Conservation (phyloP, 768 basidiomycete genomes). For the Mycena pura region DNA sequence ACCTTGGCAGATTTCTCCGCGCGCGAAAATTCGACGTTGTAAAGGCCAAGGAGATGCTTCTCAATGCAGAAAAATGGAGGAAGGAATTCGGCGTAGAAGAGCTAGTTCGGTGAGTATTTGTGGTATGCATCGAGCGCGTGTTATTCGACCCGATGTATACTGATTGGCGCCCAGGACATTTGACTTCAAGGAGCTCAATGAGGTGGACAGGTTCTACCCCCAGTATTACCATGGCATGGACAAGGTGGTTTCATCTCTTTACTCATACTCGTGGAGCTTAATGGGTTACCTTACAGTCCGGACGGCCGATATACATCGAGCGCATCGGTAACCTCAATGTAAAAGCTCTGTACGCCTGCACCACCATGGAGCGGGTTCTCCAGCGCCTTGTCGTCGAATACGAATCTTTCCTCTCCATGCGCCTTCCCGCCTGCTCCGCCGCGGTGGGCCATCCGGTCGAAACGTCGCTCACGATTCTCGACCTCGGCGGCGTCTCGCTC, state of each 20-base stretch:
- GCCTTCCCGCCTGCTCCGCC: constrained; percentile 79
- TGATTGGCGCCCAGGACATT: constrained; percentile 63
- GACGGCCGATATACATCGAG: constrained; percentile 95
- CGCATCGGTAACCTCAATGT: constrained; percentile 90
- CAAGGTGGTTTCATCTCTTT: constrained; percentile 60
- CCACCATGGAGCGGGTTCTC: constrained; percentile 87
- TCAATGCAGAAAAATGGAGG: constrained; percentile 87
- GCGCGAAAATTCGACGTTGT: constrained; percentile 91
- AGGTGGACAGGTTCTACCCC: constrained; percentile 93
- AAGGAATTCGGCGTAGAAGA: constrained; percentile 84
- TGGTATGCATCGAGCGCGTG: background rate
- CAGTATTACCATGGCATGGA: constrained; percentile 95
- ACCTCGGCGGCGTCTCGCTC: constrained; percentile 75
- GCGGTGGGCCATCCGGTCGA: constrained; percentile 87
- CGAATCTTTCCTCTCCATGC: constrained; percentile 83
- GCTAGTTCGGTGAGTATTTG: constrained; percentile 59
- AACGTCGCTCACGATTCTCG: constrained; percentile 97
- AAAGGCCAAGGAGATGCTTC: constrained; percentile 85
- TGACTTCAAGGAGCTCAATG: constrained; percentile 80
- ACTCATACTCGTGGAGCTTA: too few species aligned
- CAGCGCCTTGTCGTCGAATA: constrained; percentile 92
- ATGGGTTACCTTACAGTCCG: constrained; percentile 75
- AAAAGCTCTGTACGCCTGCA: constrained; percentile 78
- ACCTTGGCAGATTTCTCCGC: constrained; percentile 74
- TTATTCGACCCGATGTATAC: background rate